Conservation (phyloP, 2,329 filamentous ascomycete species). For the Allantophomopsis cytisporea region DNA sequence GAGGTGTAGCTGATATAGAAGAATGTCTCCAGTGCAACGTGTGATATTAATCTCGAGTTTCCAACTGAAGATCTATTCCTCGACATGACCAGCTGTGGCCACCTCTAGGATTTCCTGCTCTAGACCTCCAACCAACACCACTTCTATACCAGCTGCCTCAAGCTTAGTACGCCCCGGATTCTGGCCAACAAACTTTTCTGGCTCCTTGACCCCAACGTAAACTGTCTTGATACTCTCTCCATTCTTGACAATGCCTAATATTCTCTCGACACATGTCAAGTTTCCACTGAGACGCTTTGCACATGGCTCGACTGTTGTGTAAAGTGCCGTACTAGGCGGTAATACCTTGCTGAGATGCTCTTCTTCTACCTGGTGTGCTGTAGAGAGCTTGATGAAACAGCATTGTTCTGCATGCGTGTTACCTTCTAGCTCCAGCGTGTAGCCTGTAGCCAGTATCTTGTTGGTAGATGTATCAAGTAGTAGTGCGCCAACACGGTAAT, state of each 20-base stretch:
- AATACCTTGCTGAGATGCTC: constrained; percentile 37
- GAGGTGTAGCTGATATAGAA: too few species aligned
- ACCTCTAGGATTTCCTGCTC: constrained; percentile 71
- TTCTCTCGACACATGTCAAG: constrained; percentile 63
- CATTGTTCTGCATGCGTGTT: constrained; percentile 97
- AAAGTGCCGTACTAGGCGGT: constrained; percentile 46
- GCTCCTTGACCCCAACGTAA: constrained; percentile 80
- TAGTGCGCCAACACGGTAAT: constrained; percentile 92
- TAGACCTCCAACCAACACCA: constrained; percentile 59
- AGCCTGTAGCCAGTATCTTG: constrained; percentile 63
- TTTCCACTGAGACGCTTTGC: constrained; percentile 63
- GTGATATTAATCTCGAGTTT: too few species aligned
- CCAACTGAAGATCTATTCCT: too few species aligned
- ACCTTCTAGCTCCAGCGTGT: constrained; percentile 77
- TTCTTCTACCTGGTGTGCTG: constrained; percentile 33
- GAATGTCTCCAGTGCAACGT: too few species aligned
- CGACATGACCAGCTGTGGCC: constrained; percentile 67
- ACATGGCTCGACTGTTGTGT: constrained; percentile 90
- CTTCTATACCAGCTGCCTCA: constrained; percentile 57
- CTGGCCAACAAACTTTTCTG: constrained; percentile 74
- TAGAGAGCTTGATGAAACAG: constrained; percentile 63
- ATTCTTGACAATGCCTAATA: constrained; percentile 37
- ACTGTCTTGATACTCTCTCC: constrained; percentile 49
- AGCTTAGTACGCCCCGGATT: constrained; percentile 65
- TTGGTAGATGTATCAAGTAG: constrained; percentile 47